A percentile compares a stretch with the other conserved stretches of the same genome.
Conservation (phyloP, 1,284 basidiomycete genomes). For the Neotropicomus parvogracilis region DNA sequence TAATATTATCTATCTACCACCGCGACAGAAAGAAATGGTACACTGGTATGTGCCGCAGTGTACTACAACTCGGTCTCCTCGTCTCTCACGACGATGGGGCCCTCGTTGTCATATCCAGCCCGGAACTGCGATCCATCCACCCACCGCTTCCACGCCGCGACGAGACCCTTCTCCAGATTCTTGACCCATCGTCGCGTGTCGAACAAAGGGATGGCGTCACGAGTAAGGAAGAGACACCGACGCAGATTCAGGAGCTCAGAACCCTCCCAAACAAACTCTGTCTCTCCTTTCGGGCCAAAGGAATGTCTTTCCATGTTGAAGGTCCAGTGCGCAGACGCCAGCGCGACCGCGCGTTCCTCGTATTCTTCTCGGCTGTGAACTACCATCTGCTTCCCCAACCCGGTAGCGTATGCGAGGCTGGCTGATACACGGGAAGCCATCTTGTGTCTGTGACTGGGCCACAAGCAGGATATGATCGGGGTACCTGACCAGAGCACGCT, state of each 20-base stretch:
- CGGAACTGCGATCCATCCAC: slow-evolving; percentile 46
- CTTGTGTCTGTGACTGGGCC: slow-evolving; percentile 53
- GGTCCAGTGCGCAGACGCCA: slow-evolving; percentile 39
- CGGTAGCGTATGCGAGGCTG: slow-evolving; percentile 55
- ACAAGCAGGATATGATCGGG: slow-evolving; percentile 57
- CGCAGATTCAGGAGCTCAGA: slow-evolving; percentile 45
- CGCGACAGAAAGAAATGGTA: no score
- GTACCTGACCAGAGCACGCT: slow-evolving; percentile 61
- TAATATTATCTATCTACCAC: no score
- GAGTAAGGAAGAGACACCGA: slow-evolving; percentile 45
- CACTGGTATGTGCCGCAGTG: no score
- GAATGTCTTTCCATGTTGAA: slow-evolving; percentile 11
- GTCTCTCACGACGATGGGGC: slow-evolving; percentile 43
- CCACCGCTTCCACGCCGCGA: slow-evolving; percentile 55
- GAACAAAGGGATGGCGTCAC: slow-evolving; percentile 51
- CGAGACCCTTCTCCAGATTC: slow-evolving; percentile 51
- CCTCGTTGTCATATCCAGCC: slow-evolving; percentile 31
- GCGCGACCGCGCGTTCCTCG: slow-evolving; percentile 49
- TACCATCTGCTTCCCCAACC: slow-evolving; percentile 53
- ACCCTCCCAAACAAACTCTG: slow-evolving; percentile 3
- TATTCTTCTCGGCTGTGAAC: slow-evolving; percentile 49
- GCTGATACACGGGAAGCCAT: slow-evolving; percentile 63
- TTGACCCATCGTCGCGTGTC: slow-evolving; percentile 54
- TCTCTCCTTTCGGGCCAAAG: neutral
- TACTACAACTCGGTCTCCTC: slow-evolving; percentile 31